Evolutionary conservation across 129 eudicot species (phyloP).

Genomic region (Flaveria trinervia): DNA sequence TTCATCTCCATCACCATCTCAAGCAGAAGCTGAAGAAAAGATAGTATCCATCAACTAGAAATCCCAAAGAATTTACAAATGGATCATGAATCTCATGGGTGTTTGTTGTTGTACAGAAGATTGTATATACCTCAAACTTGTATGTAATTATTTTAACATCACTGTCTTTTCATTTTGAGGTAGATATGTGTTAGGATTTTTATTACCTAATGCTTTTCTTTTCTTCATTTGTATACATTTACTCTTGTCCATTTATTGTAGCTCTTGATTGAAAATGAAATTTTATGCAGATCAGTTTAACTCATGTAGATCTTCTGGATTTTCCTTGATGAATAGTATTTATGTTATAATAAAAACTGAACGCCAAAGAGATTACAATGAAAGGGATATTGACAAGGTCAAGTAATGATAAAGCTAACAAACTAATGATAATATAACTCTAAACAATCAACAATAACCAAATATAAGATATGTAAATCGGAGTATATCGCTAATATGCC

Average conservation of each 20-base stretch:
- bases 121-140: constrained; percentile 16
- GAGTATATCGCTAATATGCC: no score
- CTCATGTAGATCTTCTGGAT: not conserved
- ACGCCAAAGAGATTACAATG: no score
- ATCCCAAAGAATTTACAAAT: not conserved
- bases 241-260: not conserved
- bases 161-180: not conserved
- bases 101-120: constrained; percentile 7
- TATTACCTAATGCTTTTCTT: not conserved
- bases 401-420: no score
- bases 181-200: constrained; percentile 2
- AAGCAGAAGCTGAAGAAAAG: constrained; percentile 29
- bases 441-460: no score
- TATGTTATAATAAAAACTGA: no score
- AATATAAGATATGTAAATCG: no score
- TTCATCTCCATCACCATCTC: constrained; percentile 12
- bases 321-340: not conserved
- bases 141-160: not conserved
- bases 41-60: constrained; percentile 31
- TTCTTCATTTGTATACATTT: not conserved
- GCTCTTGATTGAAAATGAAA: not conserved
- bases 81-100: constrained; percentile 4
- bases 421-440: no score
- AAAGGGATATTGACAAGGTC: no score
- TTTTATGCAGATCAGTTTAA: not conserved